phyloP scores from a whole-genome alignment of 192 early-diverging fungal genomes.

The Coemansia sp. region DNA sequence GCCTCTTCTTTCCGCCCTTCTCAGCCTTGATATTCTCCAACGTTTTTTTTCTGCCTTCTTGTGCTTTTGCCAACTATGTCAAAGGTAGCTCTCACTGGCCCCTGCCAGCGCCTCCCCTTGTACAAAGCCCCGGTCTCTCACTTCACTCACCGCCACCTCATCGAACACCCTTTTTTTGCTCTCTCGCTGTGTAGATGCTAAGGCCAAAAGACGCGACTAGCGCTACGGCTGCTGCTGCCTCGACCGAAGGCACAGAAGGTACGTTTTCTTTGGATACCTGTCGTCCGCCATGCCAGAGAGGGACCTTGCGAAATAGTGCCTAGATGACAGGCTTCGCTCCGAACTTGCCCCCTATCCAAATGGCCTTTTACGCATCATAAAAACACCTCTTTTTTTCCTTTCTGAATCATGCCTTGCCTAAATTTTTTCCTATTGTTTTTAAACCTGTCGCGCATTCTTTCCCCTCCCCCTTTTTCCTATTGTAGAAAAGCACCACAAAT shows the following conservation, averaged over 20 bases:
- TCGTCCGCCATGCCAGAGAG: not conserved
- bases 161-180: not conserved
- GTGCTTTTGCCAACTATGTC: conserved; percentile 15
- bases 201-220: conserved; percentile 9
- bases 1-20: not conserved
- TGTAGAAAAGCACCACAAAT: conserved; percentile 55
- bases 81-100: conserved; percentile 6
- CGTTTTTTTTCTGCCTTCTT: conserved; percentile 11
- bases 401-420: not conserved
- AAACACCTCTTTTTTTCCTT: not conserved
- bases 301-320: not conserved
- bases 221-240: conserved; percentile 3
- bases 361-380: not conserved
- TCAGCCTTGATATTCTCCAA: not conserved
- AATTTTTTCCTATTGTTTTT: not conserved
- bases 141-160: conserved; percentile 3
- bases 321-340: not conserved
- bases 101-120: not conserved
- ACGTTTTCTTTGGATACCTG: not conserved
- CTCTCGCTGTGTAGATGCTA: conserved; percentile 13
- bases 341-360: not conserved
- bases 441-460: not conserved
- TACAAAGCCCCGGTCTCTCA: not conserved
- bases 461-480: not conserved
- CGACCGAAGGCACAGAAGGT: conserved; percentile 17